Conservation (phyloP, 352 stramenopile species). For the Thalassiosira sp. region DNA sequence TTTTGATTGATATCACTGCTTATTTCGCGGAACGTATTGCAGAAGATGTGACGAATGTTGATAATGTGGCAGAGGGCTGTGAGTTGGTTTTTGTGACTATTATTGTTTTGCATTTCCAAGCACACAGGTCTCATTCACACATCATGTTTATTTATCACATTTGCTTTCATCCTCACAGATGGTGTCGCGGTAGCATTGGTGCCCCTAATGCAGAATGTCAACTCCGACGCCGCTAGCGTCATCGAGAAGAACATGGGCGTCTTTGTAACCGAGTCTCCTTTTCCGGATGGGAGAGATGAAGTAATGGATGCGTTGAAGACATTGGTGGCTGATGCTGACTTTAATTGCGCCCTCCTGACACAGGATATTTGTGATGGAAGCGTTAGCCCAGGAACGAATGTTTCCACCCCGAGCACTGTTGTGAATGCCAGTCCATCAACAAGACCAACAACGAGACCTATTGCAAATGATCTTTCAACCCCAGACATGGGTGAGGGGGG, state of each 20-base stretch:
- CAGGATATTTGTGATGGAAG: constrained; percentile 6
- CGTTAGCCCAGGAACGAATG: neutral
- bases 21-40: constrained; percentile 40
- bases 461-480: too few species aligned
- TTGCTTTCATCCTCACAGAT: neutral
- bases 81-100: too few species aligned
- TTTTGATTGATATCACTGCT: constrained; percentile 47
- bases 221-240: neutral
- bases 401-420: neutral
- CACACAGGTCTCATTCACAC: neutral
- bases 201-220: constrained; percentile 16
- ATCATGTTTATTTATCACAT: neutral
- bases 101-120: neutral
- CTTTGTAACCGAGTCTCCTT: constrained; percentile 5
- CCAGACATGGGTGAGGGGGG: neutral
- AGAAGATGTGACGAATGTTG: constrained; percentile 12
- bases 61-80: constrained; percentile 39
- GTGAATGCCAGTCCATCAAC: constrained; percentile 1
- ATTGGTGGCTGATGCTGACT: constrained; percentile 10
- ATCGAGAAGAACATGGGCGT: constrained; percentile 42
- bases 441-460: too few species aligned
- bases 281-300: constrained; percentile 14
- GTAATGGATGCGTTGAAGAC: constrained; percentile 34
- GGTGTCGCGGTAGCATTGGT: constrained; percentile 23
- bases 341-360: constrained; percentile 41